Evolutionary conservation across 441 rosid species (phyloP).

Genomic region (Manihot esculenta): DNA sequence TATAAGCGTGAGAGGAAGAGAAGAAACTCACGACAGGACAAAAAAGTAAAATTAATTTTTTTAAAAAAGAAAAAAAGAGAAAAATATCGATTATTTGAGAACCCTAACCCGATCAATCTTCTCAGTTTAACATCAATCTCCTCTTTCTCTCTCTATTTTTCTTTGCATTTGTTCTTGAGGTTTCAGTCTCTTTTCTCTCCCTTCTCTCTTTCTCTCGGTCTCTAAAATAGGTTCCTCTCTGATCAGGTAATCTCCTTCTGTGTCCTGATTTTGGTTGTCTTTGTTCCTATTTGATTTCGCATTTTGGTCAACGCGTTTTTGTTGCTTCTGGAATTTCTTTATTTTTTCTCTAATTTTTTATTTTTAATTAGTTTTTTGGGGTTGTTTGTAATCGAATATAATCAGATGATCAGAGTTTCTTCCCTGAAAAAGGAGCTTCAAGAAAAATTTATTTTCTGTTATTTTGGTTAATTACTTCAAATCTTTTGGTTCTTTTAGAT

Average conservation of each 20-base stretch:
- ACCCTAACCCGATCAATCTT: too few species aligned
- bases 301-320: not conserved
- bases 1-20: too few species aligned
- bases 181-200: not conserved
- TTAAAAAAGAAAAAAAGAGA: too few species aligned
- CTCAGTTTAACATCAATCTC: too few species aligned
- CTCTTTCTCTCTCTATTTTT: not conserved
- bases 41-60: too few species aligned
- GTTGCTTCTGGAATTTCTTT: not conserved
- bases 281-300: not conserved
- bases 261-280: not conserved
- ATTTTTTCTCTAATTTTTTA: not conserved
- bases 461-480: not conserved
- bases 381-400: not conserved
- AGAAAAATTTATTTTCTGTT: not conserved
- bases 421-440: not conserved
- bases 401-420: not conserved
- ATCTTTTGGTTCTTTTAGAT: not conserved
- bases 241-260: conserved; percentile 14
- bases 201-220: not conserved
- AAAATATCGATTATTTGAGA: too few species aligned
- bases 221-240: not conserved
- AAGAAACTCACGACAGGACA: too few species aligned
- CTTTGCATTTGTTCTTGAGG: not conserved
- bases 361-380: not conserved